Conservation (phyloP, 495 filamentous ascomycete species). For the Aspergillus cristatus region DNA sequence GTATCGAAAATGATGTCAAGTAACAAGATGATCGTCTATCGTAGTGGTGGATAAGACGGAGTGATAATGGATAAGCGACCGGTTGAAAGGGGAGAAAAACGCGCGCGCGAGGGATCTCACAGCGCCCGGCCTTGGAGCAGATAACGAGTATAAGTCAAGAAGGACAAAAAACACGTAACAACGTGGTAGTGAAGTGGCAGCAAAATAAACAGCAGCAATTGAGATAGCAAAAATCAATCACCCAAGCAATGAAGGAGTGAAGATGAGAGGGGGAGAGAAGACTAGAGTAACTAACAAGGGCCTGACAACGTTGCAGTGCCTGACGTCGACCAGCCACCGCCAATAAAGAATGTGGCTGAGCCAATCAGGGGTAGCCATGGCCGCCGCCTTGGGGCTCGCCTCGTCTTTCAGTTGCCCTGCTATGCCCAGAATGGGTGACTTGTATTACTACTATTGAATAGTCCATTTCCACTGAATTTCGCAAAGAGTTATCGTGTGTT, state of each 20-base stretch:
- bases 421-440: no score
- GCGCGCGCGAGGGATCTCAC: conserved; percentile 6
- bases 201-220: background rate
- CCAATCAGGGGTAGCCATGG: background rate
- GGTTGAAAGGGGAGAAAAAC: conserved; percentile 10
- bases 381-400: no score
- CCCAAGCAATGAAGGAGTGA: background rate
- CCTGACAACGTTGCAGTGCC: no score
- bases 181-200: no score
- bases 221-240: background rate
- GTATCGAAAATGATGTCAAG: conserved; percentile 1
- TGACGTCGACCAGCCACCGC: conserved; percentile 6
- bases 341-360: background rate
- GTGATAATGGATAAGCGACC: conserved; percentile 3
- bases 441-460: no score
- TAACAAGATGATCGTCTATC: background rate
- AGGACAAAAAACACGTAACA: background rate
- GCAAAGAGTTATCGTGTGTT: no score
- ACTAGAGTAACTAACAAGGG: no score
- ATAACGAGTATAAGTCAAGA: background rate
- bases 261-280: background rate
- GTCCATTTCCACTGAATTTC: no score
- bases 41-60: background rate
- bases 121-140: conserved; percentile 9
- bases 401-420: background rate